Base-by-base conservation (phyloP, 495 filamentous ascomycete species). In the Annulohypoxylon maeteangense region DNA sequence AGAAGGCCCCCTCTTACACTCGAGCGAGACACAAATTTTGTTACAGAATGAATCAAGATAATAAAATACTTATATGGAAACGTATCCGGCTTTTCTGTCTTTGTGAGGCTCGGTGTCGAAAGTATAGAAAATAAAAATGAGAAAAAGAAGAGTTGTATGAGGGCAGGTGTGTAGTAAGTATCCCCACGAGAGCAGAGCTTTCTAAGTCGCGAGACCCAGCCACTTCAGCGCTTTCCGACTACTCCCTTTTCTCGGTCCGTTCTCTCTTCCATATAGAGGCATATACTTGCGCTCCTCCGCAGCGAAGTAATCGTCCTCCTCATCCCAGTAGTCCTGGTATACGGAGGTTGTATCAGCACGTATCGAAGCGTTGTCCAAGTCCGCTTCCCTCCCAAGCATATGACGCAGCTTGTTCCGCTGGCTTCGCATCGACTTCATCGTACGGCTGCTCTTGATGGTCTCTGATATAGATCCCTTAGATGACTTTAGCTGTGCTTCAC, bases 201-300 rank as follows among this genome's bases (percentile, higher is more conserved):
- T 29, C 47, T 40, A 67, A 1, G 42, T 72, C 25, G 76, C 62
- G 10, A 81, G 71, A n/a, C 78, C 78, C 1, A 80, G 68, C 71
- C 76, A 80, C 64, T 78, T 79, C 22, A 80, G 68, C 32, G 78
- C 78, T 61, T 80, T 80, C 6, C 73, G 71, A 38, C 74, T 77
- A 31, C 66, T 78, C 7, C 70, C 71, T 63, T 77, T 78, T 20
- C 70, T 74, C 36, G 70, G 54, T 0, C 38, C 47, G 1, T 51
- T 14, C 23, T 62, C 65, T 16, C 65, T 53, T 27, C 75, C 65
- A 18, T 75, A 81, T 31, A 78, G 67, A 14, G 79, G 76, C 74
- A 81, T 79, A 22, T 79, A 78, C 53, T 78, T 76, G 4, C 78
- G 73, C 32, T 76, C 78, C 51, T 79, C 79, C 14, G 62, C 64